Conservation (phyloP, 306 rosid species). For the Fagus crenata region DNA sequence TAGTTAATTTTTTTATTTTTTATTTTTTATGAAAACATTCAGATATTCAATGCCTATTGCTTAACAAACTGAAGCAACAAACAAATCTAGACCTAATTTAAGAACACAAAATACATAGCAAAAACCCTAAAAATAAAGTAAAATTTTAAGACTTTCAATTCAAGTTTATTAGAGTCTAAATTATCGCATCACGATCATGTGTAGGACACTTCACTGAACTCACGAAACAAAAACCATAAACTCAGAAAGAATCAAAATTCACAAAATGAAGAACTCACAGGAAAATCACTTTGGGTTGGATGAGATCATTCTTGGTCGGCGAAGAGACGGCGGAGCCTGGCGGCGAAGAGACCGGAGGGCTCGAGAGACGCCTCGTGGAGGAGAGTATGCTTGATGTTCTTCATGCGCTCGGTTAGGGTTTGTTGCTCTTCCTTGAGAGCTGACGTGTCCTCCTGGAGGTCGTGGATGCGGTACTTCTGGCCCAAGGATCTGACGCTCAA, state of each 20-base stretch:
- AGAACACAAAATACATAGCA: no score
- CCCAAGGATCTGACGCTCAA: slow-evolving; percentile 71
- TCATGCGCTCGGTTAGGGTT: slow-evolving; percentile 48
- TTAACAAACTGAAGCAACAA: no score
- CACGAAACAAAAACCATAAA: neutral
- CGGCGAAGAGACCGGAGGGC: slow-evolving; percentile 62
- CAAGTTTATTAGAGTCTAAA: neutral
- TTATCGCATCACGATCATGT: neutral
- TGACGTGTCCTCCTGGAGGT: slow-evolving; percentile 56
- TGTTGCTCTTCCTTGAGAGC: slow-evolving; percentile 56
- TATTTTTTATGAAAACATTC: neutral
- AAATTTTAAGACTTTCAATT: slow-evolving; percentile 1
- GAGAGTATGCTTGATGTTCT: slow-evolving; percentile 53
- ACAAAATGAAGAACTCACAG: slow-evolving; percentile 22
- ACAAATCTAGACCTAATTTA: no score
- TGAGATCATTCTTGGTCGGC: slow-evolving; percentile 38
- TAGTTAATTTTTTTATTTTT: neutral
- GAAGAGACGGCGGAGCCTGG: slow-evolving; percentile 72
- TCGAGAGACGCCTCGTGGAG: slow-evolving; percentile 77
- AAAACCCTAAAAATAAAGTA: neutral
- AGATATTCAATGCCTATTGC: neutral
- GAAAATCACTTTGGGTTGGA: neutral
- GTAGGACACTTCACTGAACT: neutral
- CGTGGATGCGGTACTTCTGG: slow-evolving; percentile 74
- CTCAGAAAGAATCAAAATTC: neutral